phyloP scores from a whole-genome alignment of 2,329 filamentous ascomycete genomes.

The Exophiala sideris region DNA sequence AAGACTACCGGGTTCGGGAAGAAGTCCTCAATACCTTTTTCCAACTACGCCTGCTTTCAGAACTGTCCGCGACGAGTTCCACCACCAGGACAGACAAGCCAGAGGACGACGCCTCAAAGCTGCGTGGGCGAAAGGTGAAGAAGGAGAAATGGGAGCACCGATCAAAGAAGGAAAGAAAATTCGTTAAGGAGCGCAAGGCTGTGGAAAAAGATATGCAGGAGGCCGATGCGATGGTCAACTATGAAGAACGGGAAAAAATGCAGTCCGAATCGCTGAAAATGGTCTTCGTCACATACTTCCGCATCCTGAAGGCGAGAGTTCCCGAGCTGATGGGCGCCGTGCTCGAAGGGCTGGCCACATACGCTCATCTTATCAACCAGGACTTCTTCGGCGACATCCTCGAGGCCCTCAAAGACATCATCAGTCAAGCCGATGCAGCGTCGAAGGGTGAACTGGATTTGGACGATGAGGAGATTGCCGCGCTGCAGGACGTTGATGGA shows the following conservation, averaged over 20 bases:
- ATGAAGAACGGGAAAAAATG: slow-evolving; percentile 90
- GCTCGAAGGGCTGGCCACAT: slow-evolving; percentile 88
- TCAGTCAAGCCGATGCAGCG: slow-evolving; percentile 63
- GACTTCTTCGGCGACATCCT: slow-evolving; percentile 97
- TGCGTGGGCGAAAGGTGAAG: slow-evolving; percentile 54
- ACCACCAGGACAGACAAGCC: slow-evolving; percentile 68
- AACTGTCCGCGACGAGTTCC: slow-evolving; percentile 73
- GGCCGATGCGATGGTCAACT: slow-evolving; percentile 83
- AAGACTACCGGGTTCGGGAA: slow-evolving; percentile 78
- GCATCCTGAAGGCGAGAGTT: slow-evolving; percentile 78
- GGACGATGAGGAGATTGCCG: slow-evolving; percentile 43
- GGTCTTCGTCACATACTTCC: slow-evolving; percentile 93
- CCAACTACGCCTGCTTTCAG: slow-evolving; percentile 79
- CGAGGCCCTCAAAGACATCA: slow-evolving; percentile 89
- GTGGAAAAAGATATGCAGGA: slow-evolving; percentile 91
- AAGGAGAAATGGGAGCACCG: slow-evolving; percentile 80
- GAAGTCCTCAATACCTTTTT: slow-evolving; percentile 86
- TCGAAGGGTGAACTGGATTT: slow-evolving; percentile 46
- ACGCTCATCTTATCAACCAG: slow-evolving; percentile 95
- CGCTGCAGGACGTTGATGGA: slow-evolving; percentile 46
- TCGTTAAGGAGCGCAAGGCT: slow-evolving; percentile 77
- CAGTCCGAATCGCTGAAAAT: slow-evolving; percentile 94
- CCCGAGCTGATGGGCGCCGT: slow-evolving; percentile 94
- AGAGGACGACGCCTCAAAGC: slow-evolving; percentile 41
- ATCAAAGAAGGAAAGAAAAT: slow-evolving; percentile 82